Evolutionary conservation across 1,284 basidiomycete genomes (phyloP), one percentile per base, ranked within the genome.

Genomic region (Exobasidium rhododendri): DNA sequence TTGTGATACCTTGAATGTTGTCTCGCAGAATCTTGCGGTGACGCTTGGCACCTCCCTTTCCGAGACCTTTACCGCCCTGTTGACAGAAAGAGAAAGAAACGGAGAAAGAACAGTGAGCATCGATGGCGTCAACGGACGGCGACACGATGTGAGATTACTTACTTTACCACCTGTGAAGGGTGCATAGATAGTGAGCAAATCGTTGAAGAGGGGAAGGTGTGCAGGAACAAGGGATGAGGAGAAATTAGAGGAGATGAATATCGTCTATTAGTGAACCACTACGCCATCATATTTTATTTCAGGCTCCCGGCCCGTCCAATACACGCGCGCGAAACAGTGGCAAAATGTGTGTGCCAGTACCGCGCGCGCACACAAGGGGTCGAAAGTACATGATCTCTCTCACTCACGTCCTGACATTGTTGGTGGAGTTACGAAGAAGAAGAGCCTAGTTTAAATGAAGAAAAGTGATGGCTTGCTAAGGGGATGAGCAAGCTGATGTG

Each of bases 1-100:
- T 92, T 76, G 90, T 93, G 81, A 92, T 90, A 85, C 83, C 83
- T 68, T 80, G 74, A 63, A 76, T 76, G 74, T 72, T 74, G 73
- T 74, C 72, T 67, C 77, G 74, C 65, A 75, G 68, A 64, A 75
- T 70, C 72, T 79, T 79, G 63, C 77, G 74, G 73, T 79, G 77
- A 67, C 78, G 78, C 73, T 80, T 80, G 61, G 78, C 78, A 67
- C 78, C 78, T 66, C 78, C 78, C 71, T 80, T 80, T 68, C 78
- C 78, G 69, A 80, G 78, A 74, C 78, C 78, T 70, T 80, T 80
- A 68, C 78, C 78, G 64, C 77, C 77, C 60, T 79, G 76, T 66
- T 74, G 74, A 62, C 74, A 69, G 68, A 71, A 71, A 64, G 74
- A 74, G 17, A 40, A 10, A 10, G 35, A 40, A 40, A n/a, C n/a